phyloP scores from a whole-genome alignment of 805 yeast species.

The Teunomyces stri region DNA sequence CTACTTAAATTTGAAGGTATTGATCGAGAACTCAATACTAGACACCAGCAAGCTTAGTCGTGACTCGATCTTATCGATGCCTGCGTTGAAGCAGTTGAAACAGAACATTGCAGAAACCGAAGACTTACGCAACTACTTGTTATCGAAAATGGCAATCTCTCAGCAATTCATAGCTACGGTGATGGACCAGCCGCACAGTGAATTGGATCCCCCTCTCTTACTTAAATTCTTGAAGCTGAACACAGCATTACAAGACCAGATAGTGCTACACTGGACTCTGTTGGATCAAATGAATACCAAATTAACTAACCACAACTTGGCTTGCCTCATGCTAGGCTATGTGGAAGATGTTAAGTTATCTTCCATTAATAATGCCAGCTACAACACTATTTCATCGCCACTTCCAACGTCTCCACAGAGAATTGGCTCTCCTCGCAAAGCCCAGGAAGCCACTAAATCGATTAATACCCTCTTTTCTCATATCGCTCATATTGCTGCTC shows the following conservation, averaged over 20 bases:
- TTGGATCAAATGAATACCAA: conserved; percentile 24
- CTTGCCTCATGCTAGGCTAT: conserved; percentile 47
- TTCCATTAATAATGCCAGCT: conserved; percentile 5
- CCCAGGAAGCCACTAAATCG: conserved; percentile 14
- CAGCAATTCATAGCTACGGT: conserved; percentile 28
- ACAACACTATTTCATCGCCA: conserved; percentile 7
- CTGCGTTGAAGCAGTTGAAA: conserved; percentile 27
- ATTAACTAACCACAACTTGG: conserved; percentile 42
- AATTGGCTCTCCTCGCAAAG: conserved; percentile 2
- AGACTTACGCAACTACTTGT: conserved; percentile 30
- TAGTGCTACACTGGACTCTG: conserved; percentile 21
- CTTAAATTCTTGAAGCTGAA: conserved; percentile 33
- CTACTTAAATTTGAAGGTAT: conserved; percentile 39
- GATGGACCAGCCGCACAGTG: conserved; percentile 63
- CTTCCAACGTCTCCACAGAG: conserved; percentile 9
- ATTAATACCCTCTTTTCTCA: conserved; percentile 48
- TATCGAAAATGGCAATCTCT: conserved; percentile 28
- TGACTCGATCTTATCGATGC: conserved; percentile 31
- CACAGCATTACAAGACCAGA: conserved; percentile 29
- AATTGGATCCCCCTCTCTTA: conserved; percentile 26
- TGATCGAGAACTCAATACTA: conserved; percentile 45
- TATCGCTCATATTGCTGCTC: conserved; percentile 46
- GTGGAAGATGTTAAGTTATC: conserved; percentile 41
- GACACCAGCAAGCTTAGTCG: conserved; percentile 35
- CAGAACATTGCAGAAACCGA: conserved; percentile 25